These are phyloP conservation scores for Dentipellis sp. DNA, from an alignment of 768 basidiomycete species.

Conservation along the genomic window DNA sequence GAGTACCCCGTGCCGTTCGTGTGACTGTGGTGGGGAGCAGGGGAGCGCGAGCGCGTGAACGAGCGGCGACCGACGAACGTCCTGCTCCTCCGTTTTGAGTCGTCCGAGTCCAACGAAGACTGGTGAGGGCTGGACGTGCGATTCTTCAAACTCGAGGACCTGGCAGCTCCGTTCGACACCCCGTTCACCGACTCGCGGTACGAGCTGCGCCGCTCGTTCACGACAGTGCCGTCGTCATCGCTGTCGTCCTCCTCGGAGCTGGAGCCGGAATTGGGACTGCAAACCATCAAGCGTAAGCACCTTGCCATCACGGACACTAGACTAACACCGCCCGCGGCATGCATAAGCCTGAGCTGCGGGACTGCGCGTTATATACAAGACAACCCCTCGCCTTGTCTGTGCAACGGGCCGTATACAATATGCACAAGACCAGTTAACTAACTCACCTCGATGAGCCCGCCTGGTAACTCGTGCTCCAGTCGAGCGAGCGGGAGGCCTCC, in stretches of 20 bases:
- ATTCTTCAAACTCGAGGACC: background rate
- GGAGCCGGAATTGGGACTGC: constrained; percentile 38
- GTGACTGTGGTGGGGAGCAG: constrained; percentile 26
- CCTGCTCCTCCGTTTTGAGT: constrained; percentile 30
- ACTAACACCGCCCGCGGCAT: too few relatives aligned
- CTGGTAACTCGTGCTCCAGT: constrained; percentile 83
- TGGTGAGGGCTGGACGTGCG: constrained; percentile 8
- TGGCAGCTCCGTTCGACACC: background rate
- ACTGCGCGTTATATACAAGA: background rate
- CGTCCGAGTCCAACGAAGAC: constrained; percentile 23
- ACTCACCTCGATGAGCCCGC: constrained; percentile 74
- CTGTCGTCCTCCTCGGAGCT: constrained; percentile 52
- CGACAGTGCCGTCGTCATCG: constrained; percentile 26
- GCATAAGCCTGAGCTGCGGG: background rate
- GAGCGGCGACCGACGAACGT: constrained; percentile 29
- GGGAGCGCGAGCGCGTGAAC: constrained; percentile 71
- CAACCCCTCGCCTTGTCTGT: background rate
- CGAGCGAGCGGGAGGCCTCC: constrained; percentile 30
- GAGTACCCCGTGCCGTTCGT: constrained; percentile 27
- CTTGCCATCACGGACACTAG: background rate
- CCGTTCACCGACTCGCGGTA: constrained; percentile 4
- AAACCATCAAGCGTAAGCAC: background rate
- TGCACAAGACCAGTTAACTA: background rate
- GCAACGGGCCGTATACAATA: background rate
- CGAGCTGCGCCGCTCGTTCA: constrained; percentile 3